Conservation (phyloP, 305 asterid species). For the Fraxinus sp. region DNA sequence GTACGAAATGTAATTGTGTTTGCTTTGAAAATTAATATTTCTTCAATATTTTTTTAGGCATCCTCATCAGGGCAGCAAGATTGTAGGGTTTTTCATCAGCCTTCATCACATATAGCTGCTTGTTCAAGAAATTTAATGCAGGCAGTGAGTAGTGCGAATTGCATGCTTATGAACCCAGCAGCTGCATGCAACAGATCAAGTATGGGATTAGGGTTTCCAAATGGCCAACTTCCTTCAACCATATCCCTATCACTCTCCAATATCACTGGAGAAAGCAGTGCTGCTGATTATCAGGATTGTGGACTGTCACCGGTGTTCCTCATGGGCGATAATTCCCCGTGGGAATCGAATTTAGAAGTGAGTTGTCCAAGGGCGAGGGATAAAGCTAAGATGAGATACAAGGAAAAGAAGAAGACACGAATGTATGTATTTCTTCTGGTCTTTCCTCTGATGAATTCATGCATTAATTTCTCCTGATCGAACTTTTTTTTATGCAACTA, state of each 20-base stretch:
- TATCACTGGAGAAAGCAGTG: constrained; percentile 31
- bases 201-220: constrained; percentile 38
- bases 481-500: not conserved
- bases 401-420: constrained; percentile 75
- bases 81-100: constrained; percentile 35
- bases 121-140: constrained; percentile 38
- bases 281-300: constrained; percentile 64
- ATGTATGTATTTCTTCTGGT: constrained; percentile 40
- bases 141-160: constrained; percentile 14
- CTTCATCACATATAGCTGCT: constrained; percentile 20
- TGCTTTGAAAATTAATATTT: not conserved
- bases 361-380: constrained; percentile 64
- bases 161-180: constrained; percentile 44
- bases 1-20: not conserved
- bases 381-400: constrained; percentile 79
- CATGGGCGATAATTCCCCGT: constrained; percentile 39
- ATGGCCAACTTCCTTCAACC: constrained; percentile 44
- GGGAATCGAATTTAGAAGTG: constrained; percentile 56
- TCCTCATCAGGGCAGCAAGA: constrained; percentile 53
- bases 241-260: constrained; percentile 33
- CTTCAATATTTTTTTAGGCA: constrained; percentile 33
- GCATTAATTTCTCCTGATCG: not conserved
- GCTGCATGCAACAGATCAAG: not conserved
- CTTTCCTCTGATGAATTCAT: not conserved
- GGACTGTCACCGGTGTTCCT: constrained; percentile 55